A percentile compares a stretch with the other conserved stretches of the same genome.
phyloP scores from a whole-genome alignment of 306 rosid genomes.

The Amphicarpaea edgeworthii region DNA sequence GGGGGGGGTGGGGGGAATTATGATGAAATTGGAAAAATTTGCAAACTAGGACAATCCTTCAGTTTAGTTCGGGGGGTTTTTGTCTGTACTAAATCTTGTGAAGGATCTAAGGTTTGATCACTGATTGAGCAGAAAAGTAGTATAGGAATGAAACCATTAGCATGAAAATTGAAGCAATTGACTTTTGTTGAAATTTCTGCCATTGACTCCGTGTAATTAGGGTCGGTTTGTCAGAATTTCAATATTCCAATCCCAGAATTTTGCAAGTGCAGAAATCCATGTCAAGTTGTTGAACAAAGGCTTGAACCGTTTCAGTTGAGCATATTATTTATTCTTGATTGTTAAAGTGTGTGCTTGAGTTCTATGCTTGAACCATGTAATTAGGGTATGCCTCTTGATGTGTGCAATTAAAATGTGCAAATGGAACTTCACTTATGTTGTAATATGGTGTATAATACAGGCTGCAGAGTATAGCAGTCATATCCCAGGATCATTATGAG shows the following conservation, averaged over 20 bases:
- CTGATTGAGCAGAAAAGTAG: constrained; percentile 9
- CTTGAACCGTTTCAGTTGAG: constrained; percentile 33
- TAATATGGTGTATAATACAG: constrained; percentile 38
- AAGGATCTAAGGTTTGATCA: constrained; percentile 20
- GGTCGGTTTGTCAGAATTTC: constrained; percentile 18
- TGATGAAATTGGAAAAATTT: constrained; percentile 24
- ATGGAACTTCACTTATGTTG: constrained; percentile 42
- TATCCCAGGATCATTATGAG: constrained; percentile 60
- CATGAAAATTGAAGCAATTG: constrained; percentile 24
- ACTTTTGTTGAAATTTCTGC: constrained; percentile 47
- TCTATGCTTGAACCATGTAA: too few species aligned
- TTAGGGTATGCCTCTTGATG: constrained; percentile 8
- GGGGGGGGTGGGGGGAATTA: not conserved
- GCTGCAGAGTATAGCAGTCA: constrained; percentile 36
- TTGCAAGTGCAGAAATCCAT: not conserved
- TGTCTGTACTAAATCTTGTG: not conserved
- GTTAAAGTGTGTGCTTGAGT: constrained; percentile 15
- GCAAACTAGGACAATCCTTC: constrained; percentile 12
- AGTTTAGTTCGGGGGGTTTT: not conserved
- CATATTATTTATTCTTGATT: constrained; percentile 2
- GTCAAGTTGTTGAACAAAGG: constrained; percentile 30
- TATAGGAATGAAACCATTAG: constrained; percentile 6
- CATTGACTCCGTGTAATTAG: not conserved
- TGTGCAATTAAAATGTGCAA: constrained; percentile 17
- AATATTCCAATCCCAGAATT: not conserved